A percentile compares a stretch with the other conserved stretches of the same genome.
Conservation (phyloP, 352 stramenopile genomes). For the Pythium coloratum region DNA sequence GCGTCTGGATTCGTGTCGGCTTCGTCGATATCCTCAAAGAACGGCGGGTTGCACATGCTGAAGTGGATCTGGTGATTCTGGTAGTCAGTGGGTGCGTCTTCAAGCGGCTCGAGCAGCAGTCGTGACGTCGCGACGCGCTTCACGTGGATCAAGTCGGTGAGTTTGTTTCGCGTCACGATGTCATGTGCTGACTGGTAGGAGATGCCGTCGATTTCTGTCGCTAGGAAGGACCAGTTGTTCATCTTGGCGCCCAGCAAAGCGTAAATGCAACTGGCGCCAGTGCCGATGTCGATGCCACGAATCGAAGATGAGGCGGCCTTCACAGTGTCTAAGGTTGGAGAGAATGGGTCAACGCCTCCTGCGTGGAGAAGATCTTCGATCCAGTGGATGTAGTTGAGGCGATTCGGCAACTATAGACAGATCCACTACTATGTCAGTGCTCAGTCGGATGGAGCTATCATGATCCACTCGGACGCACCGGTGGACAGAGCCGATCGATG, state of each 20-base stretch:
- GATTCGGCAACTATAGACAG: slow-evolving; percentile 63
- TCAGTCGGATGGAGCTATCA: not conserved
- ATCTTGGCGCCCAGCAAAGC: slow-evolving; percentile 87
- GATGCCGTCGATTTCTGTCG: slow-evolving; percentile 92
- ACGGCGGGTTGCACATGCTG: slow-evolving; percentile 97
- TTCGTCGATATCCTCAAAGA: slow-evolving; percentile 87
- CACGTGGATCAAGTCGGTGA: slow-evolving; percentile 64
- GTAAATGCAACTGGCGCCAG: slow-evolving; percentile 96
- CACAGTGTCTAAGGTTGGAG: not conserved
- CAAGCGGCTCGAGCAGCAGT: slow-evolving; percentile 52
- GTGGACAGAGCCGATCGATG: slow-evolving; percentile 91
- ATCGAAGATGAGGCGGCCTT: slow-evolving; percentile 20
- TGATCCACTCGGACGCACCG: slow-evolving; percentile 56
- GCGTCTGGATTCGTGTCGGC: slow-evolving; percentile 76
- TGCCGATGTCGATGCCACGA: slow-evolving; percentile 94
- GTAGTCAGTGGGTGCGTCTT: slow-evolving; percentile 21
- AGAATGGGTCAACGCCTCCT: slow-evolving; percentile 34
- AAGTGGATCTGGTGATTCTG: slow-evolving; percentile 75
- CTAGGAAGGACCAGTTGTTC: slow-evolving; percentile 92
- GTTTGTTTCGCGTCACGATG: slow-evolving; percentile 90
- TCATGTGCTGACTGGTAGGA: slow-evolving; percentile 78
- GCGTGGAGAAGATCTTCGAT: slow-evolving; percentile 90
- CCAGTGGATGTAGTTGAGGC: slow-evolving; percentile 97
- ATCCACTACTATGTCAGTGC: not conserved
- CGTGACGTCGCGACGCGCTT: slow-evolving; percentile 41